phyloP scores from a whole-genome alignment of 2,329 filamentous ascomycete species.

The Nigrospora sphaerica region DNA sequence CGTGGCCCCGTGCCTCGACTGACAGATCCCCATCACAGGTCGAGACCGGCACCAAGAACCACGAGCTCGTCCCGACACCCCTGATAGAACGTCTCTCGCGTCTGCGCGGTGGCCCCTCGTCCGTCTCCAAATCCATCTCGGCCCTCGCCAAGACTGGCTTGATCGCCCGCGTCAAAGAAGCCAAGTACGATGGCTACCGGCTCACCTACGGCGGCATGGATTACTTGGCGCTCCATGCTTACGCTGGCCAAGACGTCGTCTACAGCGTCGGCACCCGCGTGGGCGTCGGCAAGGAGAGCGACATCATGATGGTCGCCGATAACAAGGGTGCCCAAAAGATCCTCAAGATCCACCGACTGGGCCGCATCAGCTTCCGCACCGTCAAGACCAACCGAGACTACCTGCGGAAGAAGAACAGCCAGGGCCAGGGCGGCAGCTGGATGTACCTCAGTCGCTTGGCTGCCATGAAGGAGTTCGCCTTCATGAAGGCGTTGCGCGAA shows the following conservation, averaged over 20 bases:
- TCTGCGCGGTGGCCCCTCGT: constrained; percentile 68
- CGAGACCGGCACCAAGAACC: constrained; percentile 90
- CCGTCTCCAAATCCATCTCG: constrained; percentile 82
- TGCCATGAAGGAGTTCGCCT: constrained; percentile 88
- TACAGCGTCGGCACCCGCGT: constrained; percentile 94
- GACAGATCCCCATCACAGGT: constrained; percentile 49
- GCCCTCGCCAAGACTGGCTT: constrained; percentile 85
- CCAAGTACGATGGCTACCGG: constrained; percentile 95
- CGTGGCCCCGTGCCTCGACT: constrained; percentile 18
- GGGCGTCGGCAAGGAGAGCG: constrained; percentile 94
- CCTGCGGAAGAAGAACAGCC: constrained; percentile 60
- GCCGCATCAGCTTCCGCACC: constrained; percentile 92
- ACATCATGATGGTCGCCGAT: constrained; percentile 90
- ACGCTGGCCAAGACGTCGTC: constrained; percentile 70
- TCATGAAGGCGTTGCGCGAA: constrained; percentile 79
- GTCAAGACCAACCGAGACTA: constrained; percentile 97
- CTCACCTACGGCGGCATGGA: constrained; percentile 95
- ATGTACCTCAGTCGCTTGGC: constrained; percentile 96
- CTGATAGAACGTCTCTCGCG: constrained; percentile 80
- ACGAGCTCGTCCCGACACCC: constrained; percentile 89
- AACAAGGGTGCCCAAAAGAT: constrained; percentile 70
- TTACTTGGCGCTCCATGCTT: constrained; percentile 90
- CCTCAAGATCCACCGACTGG: constrained; percentile 91
- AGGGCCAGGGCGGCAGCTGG: constrained; percentile 67
- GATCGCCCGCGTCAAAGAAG: constrained; percentile 89